Percentiles rank a stretch among this genome's conserved stretches.
Conservation (phyloP, 2,329 filamentous ascomycete genomes). For the Sporothrix pseudoabietina region DNA sequence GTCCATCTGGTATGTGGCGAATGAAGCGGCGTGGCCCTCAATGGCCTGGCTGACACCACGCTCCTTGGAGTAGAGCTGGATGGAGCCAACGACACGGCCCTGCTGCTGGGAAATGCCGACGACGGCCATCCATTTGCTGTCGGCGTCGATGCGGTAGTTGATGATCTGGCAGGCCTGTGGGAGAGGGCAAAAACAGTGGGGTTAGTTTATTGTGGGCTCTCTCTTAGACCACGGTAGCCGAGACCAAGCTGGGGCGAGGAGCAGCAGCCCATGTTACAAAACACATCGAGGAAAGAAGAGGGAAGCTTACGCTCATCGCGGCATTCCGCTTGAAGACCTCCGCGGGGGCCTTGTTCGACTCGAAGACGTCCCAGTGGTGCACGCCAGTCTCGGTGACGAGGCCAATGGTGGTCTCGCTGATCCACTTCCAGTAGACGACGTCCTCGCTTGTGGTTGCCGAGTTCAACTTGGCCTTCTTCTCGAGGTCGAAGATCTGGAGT, state of each 20-base stretch:
- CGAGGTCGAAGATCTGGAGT: slow-evolving; percentile 95
- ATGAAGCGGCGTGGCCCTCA: slow-evolving; percentile 93
- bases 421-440: slow-evolving; percentile 99
- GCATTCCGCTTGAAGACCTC: slow-evolving; percentile 95
- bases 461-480: slow-evolving; percentile 92
- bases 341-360: slow-evolving; percentile 74
- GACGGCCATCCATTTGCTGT: slow-evolving; percentile 98
- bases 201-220: background rate
- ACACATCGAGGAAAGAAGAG: slow-evolving; percentile 24
- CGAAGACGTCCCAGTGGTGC: slow-evolving; percentile 98
- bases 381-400: slow-evolving; percentile 88
- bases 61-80: slow-evolving; percentile 97
- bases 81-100: slow-evolving; percentile 89
- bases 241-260: background rate
- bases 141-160: slow-evolving; percentile 95
- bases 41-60: slow-evolving; percentile 97
- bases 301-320: slow-evolving; percentile 73
- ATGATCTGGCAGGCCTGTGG: slow-evolving; percentile 88
- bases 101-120: slow-evolving; percentile 94
- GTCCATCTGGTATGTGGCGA: slow-evolving; percentile 85
- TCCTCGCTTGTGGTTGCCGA: slow-evolving; percentile 96
- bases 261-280: background rate
- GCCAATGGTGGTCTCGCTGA: slow-evolving; percentile 83
- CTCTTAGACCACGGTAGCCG: background rate
- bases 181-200: background rate